These are phyloP conservation scores for Leishmania aethiopica DNA, from an alignment of 208 protist genomes.

Conservation along the genomic window DNA sequence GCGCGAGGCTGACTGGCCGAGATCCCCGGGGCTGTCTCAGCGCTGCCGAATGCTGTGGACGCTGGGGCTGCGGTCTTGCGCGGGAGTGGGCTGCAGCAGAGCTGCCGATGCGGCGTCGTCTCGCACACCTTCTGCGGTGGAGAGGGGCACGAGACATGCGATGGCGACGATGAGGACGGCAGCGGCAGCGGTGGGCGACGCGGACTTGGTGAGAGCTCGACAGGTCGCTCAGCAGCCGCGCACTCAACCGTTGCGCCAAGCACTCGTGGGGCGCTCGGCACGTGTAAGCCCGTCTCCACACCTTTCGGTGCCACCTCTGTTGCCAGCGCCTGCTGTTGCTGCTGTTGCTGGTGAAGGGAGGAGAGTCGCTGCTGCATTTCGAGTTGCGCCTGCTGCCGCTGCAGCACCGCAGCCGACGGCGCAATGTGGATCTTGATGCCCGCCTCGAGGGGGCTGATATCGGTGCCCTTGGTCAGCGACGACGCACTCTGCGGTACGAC, in stretches of 20 bases:
- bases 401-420: slow-evolving; percentile 61
- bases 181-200: slow-evolving; percentile 14
- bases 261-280: not conserved
- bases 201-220: slow-evolving; percentile 24
- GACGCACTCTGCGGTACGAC: slow-evolving; percentile 75
- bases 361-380: slow-evolving; percentile 30
- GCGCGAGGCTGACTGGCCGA: not conserved
- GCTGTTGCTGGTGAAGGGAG: slow-evolving; percentile 23
- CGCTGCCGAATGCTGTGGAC: not conserved
- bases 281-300: not conserved
- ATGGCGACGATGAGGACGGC: not conserved
- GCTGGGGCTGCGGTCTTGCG: not conserved
- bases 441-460: slow-evolving; percentile 78
- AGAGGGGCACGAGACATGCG: not conserved
- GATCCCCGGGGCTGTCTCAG: not conserved
- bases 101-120: slow-evolving; percentile 1
- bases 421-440: slow-evolving; percentile 90
- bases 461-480: slow-evolving; percentile 81
- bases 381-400: slow-evolving; percentile 47
- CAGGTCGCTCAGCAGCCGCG: not conserved
- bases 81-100: not conserved
- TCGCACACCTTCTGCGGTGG: not conserved
- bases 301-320: not conserved
- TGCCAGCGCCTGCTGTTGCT: not conserved
- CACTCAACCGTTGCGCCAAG: not conserved